Evolutionary conservation across 2,329 filamentous ascomycete species (phyloP).

Genomic region (Ophiocordyceps sinensis): DNA sequence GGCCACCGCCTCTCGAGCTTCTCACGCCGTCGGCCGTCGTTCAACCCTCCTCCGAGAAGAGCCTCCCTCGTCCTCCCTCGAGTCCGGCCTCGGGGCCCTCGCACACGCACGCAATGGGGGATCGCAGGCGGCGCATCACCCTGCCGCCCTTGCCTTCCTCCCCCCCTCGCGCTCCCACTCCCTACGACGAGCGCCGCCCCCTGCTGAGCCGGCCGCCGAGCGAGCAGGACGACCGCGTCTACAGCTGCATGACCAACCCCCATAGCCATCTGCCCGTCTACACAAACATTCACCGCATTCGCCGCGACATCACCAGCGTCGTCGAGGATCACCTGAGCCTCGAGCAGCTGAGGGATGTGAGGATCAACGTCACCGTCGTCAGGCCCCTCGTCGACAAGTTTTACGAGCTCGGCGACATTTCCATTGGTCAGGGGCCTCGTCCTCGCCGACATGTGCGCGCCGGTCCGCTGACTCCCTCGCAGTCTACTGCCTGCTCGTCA

Average conservation of each 20-base stretch:
- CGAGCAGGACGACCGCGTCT: slow-evolving; percentile 20
- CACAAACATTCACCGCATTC: slow-evolving; percentile 61
- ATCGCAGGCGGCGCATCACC: slow-evolving; percentile 15
- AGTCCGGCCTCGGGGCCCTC: background rate
- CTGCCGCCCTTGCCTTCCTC: slow-evolving; percentile 10
- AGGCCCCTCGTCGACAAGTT: slow-evolving; percentile 73
- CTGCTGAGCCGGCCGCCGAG: slow-evolving; percentile 15
- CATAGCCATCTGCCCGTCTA: slow-evolving; percentile 57
- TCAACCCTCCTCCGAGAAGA: no score
- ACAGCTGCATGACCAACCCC: slow-evolving; percentile 39
- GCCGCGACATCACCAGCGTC: slow-evolving; percentile 47
- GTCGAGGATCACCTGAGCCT: slow-evolving; percentile 51
- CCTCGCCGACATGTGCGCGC: background rate
- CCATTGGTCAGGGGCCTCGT: slow-evolving; percentile 39
- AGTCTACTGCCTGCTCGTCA: slow-evolving; percentile 77
- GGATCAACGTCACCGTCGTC: slow-evolving; percentile 69
- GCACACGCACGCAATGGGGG: slow-evolving; percentile 7
- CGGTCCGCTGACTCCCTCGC: background rate
- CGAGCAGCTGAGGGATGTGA: slow-evolving; percentile 65
- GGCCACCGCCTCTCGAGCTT: no score
- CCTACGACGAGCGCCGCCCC: slow-evolving; percentile 17
- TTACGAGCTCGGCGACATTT: slow-evolving; percentile 66
- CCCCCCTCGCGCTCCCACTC: background rate
- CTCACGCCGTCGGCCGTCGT: no score
- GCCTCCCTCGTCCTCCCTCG: background rate